Conservation (phyloP, 108 stramenopile genomes). For the Nitzschia sp. region DNA sequence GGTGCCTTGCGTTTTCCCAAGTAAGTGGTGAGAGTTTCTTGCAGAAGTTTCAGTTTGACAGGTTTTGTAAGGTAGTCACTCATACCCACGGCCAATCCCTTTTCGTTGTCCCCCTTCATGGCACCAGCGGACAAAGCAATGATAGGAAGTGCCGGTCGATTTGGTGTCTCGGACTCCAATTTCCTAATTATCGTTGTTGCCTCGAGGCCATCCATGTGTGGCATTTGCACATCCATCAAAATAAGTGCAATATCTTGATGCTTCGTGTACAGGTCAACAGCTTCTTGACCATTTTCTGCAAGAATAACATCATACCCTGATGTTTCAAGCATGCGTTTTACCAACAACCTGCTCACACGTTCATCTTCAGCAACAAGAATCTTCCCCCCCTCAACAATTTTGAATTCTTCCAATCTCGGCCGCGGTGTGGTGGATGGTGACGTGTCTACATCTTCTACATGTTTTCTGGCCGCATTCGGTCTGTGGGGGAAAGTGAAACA, state of each 20-base stretch:
- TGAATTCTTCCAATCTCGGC: neutral
- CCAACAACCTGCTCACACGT: constrained; percentile 29
- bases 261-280: constrained; percentile 13
- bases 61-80: constrained; percentile 33
- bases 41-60: constrained; percentile 25
- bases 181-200: constrained; percentile 24
- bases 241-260: constrained; percentile 23
- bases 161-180: neutral
- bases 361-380: constrained; percentile 43
- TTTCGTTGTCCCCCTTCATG: constrained; percentile 33
- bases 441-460: neutral
- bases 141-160: constrained; percentile 15
- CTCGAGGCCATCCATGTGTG: constrained; percentile 25
- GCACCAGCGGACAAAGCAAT: constrained; percentile 34
- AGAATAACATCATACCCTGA: constrained; percentile 27
- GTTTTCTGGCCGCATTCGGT: neutral
- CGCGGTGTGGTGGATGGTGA: constrained; percentile 1
- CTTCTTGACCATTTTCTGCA: constrained; percentile 37
- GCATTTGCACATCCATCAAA: constrained; percentile 40
- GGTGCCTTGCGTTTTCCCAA: neutral
- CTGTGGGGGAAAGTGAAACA: constrained; percentile 11
- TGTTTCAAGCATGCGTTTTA: constrained; percentile 24
- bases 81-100: constrained; percentile 23
- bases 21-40: constrained; percentile 1
- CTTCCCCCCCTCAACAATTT: neutral